Percentiles rank a stretch among this genome's conserved stretches.
These are phyloP conservation scores for Butyriboletus appendiculatus DNA, from an alignment of 1,284 basidiomycete species.

Conservation along the genomic window DNA sequence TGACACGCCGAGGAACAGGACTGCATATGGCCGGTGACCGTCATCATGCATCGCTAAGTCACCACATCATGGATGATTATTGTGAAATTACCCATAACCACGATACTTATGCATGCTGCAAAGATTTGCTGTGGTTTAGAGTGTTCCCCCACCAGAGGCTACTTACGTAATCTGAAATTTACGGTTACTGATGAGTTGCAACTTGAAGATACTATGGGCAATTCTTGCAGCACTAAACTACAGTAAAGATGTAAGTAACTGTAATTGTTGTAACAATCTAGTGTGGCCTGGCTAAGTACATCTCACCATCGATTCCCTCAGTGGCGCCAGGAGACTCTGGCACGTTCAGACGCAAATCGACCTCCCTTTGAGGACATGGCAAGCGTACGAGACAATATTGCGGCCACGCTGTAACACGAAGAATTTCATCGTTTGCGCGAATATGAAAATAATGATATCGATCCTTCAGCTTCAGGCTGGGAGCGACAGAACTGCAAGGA, in stretches of 20 bases:
- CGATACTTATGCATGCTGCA: no score
- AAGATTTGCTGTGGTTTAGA: no score
- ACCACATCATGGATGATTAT: background rate
- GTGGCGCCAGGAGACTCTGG: background rate
- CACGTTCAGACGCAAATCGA: slow-evolving; percentile 1
- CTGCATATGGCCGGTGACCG: background rate
- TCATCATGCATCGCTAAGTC: no score
- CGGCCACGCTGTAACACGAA: background rate
- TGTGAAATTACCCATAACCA: no score
- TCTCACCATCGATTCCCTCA: background rate
- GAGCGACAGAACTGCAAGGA: background rate
- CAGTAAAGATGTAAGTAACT: no score
- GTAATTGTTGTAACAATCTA: no score
- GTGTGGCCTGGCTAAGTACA: no score
- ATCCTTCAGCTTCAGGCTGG: background rate
- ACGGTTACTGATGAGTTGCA: no score
- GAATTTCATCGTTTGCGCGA: background rate
- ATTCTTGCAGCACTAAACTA: no score
- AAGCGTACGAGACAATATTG: background rate
- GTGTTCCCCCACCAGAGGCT: no score
- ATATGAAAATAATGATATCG: slow-evolving; percentile 1
- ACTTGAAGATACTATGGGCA: no score
- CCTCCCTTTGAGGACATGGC: slow-evolving; percentile 1
- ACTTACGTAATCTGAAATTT: no score
- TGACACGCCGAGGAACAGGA: background rate